These are phyloP conservation scores for Trichoderma gracile DNA, from an alignment of 2,329 filamentous ascomycete genomes.

Conservation along the genomic window DNA sequence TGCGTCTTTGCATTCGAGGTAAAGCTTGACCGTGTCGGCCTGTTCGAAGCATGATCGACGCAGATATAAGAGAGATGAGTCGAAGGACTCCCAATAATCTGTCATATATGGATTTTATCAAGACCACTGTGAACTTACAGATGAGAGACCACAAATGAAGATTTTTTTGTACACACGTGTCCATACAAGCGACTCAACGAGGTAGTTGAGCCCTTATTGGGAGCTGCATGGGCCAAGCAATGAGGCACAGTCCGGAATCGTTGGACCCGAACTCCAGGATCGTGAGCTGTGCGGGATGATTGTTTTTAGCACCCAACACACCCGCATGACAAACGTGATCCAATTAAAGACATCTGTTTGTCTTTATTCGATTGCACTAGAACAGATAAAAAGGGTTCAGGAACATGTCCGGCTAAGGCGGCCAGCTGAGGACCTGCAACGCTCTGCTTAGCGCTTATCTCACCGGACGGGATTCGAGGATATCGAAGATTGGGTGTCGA, in stretches of 20 bases:
- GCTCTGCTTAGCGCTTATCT: conserved; percentile 18
- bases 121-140: background rate
- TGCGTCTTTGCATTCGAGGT: background rate
- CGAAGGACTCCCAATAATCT: too few species aligned
- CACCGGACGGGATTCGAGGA: background rate
- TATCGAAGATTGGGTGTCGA: conserved; percentile 13
- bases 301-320: conserved; percentile 12
- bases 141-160: background rate
- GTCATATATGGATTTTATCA: background rate
- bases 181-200: too few species aligned
- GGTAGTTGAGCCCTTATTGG: too few species aligned
- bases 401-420: conserved; percentile 16
- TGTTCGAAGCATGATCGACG: background rate
- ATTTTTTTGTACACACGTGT: too few species aligned
- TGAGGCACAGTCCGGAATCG: too few species aligned
- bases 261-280: background rate
- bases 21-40: background rate
- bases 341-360: background rate
- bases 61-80: background rate
- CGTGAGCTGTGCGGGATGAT: conserved; percentile 6
- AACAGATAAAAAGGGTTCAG: background rate
- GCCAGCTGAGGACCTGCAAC: conserved; percentile 5
- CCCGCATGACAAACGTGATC: conserved; percentile 14
- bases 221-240: too few species aligned
- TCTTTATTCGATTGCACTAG: background rate